Conservation (phyloP, 1,284 basidiomycete species). For the Malassezia nana region DNA sequence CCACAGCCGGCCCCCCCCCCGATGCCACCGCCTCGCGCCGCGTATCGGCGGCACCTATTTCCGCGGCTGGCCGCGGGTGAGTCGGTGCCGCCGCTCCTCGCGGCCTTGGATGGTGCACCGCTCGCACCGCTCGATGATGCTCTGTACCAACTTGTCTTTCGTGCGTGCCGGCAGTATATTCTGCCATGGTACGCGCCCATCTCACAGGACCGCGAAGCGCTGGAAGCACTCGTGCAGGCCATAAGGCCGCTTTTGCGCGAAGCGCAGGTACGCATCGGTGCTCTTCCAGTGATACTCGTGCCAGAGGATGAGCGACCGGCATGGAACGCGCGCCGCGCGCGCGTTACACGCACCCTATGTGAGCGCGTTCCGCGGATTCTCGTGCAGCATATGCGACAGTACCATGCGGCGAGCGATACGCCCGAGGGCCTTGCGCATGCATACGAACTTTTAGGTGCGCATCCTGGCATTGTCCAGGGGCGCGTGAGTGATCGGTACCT, state of each 20-base stretch:
- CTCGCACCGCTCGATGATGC: not conserved
- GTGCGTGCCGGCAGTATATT: not conserved
- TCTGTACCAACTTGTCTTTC: not conserved
- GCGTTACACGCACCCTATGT: not conserved
- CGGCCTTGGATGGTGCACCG: not conserved
- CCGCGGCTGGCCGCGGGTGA: not conserved
- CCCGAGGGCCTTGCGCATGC: not conserved
- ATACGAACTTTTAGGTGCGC: not conserved
- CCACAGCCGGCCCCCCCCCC: not conserved
- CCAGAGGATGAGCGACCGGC: not conserved
- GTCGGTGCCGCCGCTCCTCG: not conserved
- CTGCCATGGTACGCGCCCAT: conserved; percentile 1
- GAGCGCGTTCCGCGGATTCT: not conserved
- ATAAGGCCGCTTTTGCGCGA: not conserved
- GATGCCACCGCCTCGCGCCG: not conserved
- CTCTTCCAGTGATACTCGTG: not conserved
- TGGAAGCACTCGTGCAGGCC: not conserved
- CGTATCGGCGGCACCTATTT: not conserved
- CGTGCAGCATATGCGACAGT: not conserved
- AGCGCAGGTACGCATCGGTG: not conserved
- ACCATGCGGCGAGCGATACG: not conserved
- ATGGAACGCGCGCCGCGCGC: not conserved
- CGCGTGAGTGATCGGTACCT: not conserved
- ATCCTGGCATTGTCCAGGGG: not conserved
- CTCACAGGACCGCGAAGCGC: not conserved